Evolutionary conservation across 768 basidiomycete species (phyloP).

Genomic region (Tricholoma matsutake): DNA sequence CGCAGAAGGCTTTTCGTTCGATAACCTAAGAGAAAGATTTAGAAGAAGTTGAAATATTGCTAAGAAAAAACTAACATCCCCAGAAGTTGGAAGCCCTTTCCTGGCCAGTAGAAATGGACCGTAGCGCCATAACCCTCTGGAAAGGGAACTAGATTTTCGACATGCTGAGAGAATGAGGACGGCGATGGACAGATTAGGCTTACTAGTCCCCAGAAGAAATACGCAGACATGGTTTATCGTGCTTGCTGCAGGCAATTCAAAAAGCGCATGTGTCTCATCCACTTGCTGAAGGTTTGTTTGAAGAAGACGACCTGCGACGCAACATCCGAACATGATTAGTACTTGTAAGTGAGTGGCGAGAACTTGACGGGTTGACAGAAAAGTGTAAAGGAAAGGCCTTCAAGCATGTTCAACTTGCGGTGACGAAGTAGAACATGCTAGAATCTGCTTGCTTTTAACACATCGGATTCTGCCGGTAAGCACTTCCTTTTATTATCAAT

Average conservation of each 20-base stretch:
- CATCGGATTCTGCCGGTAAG: no score
- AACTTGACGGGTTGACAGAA: no score
- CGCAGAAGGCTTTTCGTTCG: slow-evolving; percentile 86
- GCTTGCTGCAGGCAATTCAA: slow-evolving; percentile 67
- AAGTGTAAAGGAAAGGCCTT: no score
- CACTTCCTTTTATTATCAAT: no score
- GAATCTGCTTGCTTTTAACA: no score
- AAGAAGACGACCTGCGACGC: slow-evolving; percentile 71
- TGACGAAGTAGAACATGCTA: no score
- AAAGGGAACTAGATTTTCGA: slow-evolving; percentile 53
- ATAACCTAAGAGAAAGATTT: slow-evolving; percentile 52
- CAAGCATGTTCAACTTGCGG: no score
- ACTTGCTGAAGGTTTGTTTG: slow-evolving; percentile 81
- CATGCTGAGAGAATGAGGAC: slow-evolving; percentile 4
- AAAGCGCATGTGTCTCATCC: slow-evolving; percentile 80
- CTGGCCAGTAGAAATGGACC: slow-evolving; percentile 85
- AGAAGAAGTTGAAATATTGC: background rate
- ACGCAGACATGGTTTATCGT: slow-evolving; percentile 85
- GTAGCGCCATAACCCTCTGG: slow-evolving; percentile 82
- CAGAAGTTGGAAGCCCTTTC: slow-evolving; percentile 80
- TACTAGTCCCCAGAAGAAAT: slow-evolving; percentile 77
- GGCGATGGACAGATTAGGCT: slow-evolving; percentile 15
- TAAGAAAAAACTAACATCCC: slow-evolving; percentile 60
- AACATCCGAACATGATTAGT: slow-evolving; percentile 76
- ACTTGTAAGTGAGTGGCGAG: background rate